Evolutionary conservation across 208 protist species (phyloP), one percentile per base, ranked within the genome.

Genomic region (Trypanosoma mega): DNA sequence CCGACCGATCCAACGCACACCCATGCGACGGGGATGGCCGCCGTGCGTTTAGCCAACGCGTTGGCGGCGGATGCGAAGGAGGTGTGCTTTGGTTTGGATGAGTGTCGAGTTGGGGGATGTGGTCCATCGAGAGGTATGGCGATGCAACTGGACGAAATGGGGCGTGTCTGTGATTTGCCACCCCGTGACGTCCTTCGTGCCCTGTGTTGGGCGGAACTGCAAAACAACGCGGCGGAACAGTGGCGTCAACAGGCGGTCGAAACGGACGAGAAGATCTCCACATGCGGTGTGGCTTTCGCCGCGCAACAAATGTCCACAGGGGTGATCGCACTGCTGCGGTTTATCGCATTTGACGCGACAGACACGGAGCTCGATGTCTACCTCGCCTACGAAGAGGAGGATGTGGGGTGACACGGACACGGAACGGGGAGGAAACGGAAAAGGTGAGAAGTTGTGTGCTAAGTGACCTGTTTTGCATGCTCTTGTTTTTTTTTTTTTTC

Each of bases 131-230:
- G 39, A 23, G 46, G 52, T 23, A 66, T 76, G 63, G 21, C 47
- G 20, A 21, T 7, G 3, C 27, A 69, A 5, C 33, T 76, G 24
- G 62, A 69, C 16, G 23, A 57, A 27, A 12, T 68, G 6, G 60
- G 56, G 37, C 18, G 41, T 7, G 0, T 53, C 27, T 60, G n/a
- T 31, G 26, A n/a, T n/a, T 57, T 62, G 23, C 30, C 59, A 5
- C 45, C 53, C 27, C 24, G 3, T 29, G 46, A 51, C 33, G 50
- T 85, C 37, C 45, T 89, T 23, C 79, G 85, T 36, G 81, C 75
- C 1, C 68, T 89, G n/a, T 83, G 82, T 45, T 89, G 79, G 81
- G 72, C 77, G 48, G 82, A 89, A 71, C 70, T 88, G 11, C 70
- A 68, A 55, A 69, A 71, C 43, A 91, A 79, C 41, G 12, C 16